Conservation (phyloP, 768 basidiomycete genomes). For the Boletus sensibilis region DNA sequence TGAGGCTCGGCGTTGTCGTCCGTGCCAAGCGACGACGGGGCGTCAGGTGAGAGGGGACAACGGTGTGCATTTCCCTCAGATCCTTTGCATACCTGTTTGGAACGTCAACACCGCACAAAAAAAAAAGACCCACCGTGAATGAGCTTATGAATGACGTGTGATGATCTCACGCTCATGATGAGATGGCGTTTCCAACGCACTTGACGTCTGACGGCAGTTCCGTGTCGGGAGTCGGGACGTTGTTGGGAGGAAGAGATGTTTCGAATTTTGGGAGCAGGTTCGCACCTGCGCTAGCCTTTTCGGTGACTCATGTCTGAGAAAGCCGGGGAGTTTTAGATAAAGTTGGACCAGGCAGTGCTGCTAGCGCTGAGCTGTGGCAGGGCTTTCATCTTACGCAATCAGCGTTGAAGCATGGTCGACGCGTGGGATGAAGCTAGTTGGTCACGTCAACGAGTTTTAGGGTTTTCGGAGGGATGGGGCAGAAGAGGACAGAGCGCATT, state of each 20-base stretch:
- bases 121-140: neutral
- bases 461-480: neutral
- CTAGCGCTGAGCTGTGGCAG: neutral
- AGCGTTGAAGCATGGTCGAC: neutral
- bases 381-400: conserved; percentile 10
- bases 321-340: neutral
- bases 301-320: neutral
- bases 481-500: neutral
- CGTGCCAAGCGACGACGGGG: neutral
- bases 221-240: neutral
- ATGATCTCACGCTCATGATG: neutral
- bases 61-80: neutral
- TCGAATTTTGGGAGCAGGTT: neutral
- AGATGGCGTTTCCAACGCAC: conserved; percentile 1
- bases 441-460: neutral
- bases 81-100: neutral
- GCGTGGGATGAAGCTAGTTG: conserved; percentile 2
- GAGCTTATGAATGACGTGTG: neutral
- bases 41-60: neutral
- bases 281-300: neutral
- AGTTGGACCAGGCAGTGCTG: conserved; percentile 9
- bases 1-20: neutral
- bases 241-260: neutral
- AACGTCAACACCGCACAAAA: neutral
- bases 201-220: conserved; percentile 8